Conservation (phyloP, 2,329 filamentous ascomycete genomes). For the Paecilomyces variotii region DNA sequence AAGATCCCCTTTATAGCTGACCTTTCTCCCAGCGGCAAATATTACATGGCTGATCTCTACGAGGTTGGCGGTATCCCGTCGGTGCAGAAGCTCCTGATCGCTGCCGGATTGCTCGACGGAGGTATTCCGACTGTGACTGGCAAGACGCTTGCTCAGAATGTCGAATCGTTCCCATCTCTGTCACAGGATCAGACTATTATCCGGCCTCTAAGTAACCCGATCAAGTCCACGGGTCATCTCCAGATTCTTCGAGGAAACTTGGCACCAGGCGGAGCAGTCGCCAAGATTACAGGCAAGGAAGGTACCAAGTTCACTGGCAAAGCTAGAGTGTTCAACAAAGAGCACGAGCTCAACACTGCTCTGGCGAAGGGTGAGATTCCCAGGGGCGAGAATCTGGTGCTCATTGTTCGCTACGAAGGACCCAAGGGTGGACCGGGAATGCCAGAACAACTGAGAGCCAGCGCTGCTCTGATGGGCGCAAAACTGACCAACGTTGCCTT, state of each 20-base stretch:
- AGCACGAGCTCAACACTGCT: slow-evolving; percentile 67
- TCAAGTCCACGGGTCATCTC: slow-evolving; percentile 79
- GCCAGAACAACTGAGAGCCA: slow-evolving; percentile 88
- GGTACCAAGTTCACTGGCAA: slow-evolving; percentile 72
- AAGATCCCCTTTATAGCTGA: slow-evolving; percentile 82
- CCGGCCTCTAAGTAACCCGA: slow-evolving; percentile 68
- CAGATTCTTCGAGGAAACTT: slow-evolving; percentile 83
- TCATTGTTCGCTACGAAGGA: slow-evolving; percentile 89
- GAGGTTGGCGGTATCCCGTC: slow-evolving; percentile 76
- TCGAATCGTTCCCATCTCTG: slow-evolving; percentile 66
- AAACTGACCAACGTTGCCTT: slow-evolving; percentile 79
- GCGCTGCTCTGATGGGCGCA: slow-evolving; percentile 86
- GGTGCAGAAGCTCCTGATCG: slow-evolving; percentile 77
- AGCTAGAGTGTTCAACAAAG: slow-evolving; percentile 80
- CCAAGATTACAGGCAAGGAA: slow-evolving; percentile 95
- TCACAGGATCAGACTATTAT: slow-evolving; percentile 77
- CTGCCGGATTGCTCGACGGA: slow-evolving; percentile 67
- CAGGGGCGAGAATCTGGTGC: slow-evolving; percentile 71
- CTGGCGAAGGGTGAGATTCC: slow-evolving; percentile 63
- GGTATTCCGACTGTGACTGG: slow-evolving; percentile 74
- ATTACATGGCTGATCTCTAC: slow-evolving; percentile 83
- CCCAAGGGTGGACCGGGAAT: slow-evolving; percentile 91
- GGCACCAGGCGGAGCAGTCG: slow-evolving; percentile 80
- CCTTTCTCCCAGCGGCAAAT: slow-evolving; percentile 73
- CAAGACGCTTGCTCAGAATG: slow-evolving; percentile 73